Conservation (phyloP, 2,329 filamentous ascomycete species). For the Dothistroma septosporum region DNA sequence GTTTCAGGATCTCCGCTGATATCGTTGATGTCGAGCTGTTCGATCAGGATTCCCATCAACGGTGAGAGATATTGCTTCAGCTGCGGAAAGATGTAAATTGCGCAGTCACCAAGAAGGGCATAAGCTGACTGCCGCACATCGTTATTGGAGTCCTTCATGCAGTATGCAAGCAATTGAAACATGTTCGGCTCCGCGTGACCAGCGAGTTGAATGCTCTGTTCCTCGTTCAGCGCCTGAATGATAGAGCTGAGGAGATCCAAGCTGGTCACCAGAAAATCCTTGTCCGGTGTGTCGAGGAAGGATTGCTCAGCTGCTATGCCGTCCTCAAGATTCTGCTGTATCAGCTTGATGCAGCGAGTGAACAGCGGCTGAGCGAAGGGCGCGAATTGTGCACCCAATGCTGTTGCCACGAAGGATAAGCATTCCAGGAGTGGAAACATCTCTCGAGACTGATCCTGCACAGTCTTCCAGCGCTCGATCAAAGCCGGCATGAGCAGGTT, state of each 20-base stretch:
- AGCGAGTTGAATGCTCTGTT: slow-evolving; percentile 73
- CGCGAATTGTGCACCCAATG: slow-evolving; percentile 75
- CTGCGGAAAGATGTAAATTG: slow-evolving; percentile 83
- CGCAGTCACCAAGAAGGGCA: slow-evolving; percentile 87
- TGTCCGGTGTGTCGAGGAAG: slow-evolving; percentile 74
- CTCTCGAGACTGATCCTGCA: slow-evolving; percentile 84
- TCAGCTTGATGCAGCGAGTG: slow-evolving; percentile 79
- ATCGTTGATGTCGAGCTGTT: slow-evolving; percentile 70
- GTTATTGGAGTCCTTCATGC: slow-evolving; percentile 85
- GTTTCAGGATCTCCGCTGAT: slow-evolving; percentile 77
- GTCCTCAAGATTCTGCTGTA: slow-evolving; percentile 85
- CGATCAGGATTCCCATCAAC: slow-evolving; percentile 76
- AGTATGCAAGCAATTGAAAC: slow-evolving; percentile 85
- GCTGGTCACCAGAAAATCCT: slow-evolving; percentile 94
- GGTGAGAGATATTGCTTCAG: slow-evolving; percentile 68
- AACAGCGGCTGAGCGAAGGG: slow-evolving; percentile 85
- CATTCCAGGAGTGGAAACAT: slow-evolving; percentile 95
- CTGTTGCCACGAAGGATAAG: slow-evolving; percentile 86
- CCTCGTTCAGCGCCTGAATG: slow-evolving; percentile 76
- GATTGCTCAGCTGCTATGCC: slow-evolving; percentile 67
- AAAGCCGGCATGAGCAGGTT: slow-evolving; percentile 88
- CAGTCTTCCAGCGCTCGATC: slow-evolving; percentile 80
- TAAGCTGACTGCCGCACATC: slow-evolving; percentile 96
- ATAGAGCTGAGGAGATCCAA: slow-evolving; percentile 89
- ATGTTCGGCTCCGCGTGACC: slow-evolving; percentile 72